Evolutionary conservation across 345 rosid species (phyloP).

Genomic region (Euphorbia tirucalli): DNA sequence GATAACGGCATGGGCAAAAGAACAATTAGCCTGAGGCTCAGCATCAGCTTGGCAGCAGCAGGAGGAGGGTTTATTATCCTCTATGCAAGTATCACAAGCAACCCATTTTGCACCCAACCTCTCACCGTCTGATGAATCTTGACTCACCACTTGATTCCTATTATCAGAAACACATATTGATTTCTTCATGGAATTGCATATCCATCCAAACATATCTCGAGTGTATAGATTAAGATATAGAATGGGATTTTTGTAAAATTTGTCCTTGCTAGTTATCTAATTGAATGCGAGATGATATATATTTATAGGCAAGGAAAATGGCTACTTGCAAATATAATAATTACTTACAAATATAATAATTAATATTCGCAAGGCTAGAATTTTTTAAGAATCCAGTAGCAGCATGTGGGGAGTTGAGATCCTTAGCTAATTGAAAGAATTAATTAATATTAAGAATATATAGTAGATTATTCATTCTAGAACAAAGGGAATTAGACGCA

Average conservation of each 20-base stretch:
- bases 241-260: background rate
- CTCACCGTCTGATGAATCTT: constrained; percentile 24
- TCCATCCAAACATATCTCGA: constrained; percentile 13
- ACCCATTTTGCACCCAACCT: constrained; percentile 16
- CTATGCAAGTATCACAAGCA: constrained; percentile 36
- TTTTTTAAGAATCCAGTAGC: no score
- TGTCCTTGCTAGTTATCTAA: background rate
- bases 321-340: background rate
- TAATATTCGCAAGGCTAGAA: no score
- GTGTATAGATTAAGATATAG: no score
- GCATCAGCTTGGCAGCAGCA: no score
- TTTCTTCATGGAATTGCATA: constrained; percentile 10
- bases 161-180: constrained; percentile 6
- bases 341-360: no score
- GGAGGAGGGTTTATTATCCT: constrained; percentile 34
- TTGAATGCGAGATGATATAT: background rate
- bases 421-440: background rate
- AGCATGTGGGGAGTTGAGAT: background rate
- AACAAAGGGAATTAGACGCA: no score
- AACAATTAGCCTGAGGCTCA: constrained; percentile 37
- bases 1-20: constrained; percentile 64
- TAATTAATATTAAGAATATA: no score
- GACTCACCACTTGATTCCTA: constrained; percentile 30
- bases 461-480: background rate
- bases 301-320: constrained; percentile 3